phyloP scores from a whole-genome alignment of 495 filamentous ascomycete species.

The Penicillium paxilli region DNA sequence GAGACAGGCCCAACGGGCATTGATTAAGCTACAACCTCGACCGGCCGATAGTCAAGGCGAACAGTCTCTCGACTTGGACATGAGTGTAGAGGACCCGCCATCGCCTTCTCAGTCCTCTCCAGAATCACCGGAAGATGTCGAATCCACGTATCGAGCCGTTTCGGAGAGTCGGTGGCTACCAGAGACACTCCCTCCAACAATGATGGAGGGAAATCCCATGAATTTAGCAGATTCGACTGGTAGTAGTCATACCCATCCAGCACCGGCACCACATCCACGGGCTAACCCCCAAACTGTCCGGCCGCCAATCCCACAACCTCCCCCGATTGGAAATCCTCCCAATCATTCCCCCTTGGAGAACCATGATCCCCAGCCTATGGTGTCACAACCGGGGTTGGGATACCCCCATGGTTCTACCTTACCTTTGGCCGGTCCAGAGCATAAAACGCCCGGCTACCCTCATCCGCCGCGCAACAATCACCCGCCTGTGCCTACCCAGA shows the following conservation, averaged over 20 bases:
- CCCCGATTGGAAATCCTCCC: conserved; percentile 21
- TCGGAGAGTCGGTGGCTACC: conserved; percentile 39
- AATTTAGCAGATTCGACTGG: too few species aligned
- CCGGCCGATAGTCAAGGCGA: conserved; percentile 26
- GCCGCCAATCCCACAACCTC: conserved; percentile 19
- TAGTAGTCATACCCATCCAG: too few species aligned
- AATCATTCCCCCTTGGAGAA: conserved; percentile 21
- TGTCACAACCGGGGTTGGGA: conserved; percentile 23
- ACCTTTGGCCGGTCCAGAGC: conserved; percentile 18
- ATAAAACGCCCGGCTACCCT: conserved; percentile 26
- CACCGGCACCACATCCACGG: conserved; percentile 16
- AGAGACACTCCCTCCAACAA: conserved; percentile 25
- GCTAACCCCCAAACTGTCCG: conserved; percentile 23
- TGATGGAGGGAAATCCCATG: conserved; percentile 33
- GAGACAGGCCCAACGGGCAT: conserved; percentile 46
- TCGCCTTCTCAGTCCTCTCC: conserved; percentile 22
- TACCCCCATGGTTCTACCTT: conserved; percentile 20
- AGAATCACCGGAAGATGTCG: conserved; percentile 20
- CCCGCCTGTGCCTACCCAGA: conserved; percentile 29
- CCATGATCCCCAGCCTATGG: conserved; percentile 19
- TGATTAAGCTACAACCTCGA: conserved; percentile 41
- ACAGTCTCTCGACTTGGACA: conserved; percentile 14
- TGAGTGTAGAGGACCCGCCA: conserved; percentile 20
- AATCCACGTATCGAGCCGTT: conserved; percentile 26
- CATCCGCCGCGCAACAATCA: conserved; percentile 15